phyloP scores from a whole-genome alignment of 2,329 filamentous ascomycete species.

The Amauroascus niger region DNA sequence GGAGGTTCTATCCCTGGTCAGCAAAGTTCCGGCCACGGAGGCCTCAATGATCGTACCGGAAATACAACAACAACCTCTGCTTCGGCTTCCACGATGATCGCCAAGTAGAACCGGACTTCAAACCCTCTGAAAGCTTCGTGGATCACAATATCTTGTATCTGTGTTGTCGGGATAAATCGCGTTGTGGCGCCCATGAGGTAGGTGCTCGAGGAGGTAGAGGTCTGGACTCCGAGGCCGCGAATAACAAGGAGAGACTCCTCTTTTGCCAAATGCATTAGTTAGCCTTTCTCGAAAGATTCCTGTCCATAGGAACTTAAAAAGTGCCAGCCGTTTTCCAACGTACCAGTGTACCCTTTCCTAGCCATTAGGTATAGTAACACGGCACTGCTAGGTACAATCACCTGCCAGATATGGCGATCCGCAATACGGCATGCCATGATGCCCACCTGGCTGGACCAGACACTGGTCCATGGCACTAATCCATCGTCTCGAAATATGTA shows the following conservation, averaged over 20 bases:
- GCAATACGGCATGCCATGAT: slow-evolving; percentile 28
- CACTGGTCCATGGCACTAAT: slow-evolving; percentile 23
- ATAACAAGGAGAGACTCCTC: slow-evolving; percentile 84
- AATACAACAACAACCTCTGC: slow-evolving; percentile 90
- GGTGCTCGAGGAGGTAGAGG: slow-evolving; percentile 58
- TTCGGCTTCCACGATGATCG: slow-evolving; percentile 83
- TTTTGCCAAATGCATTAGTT: slow-evolving; percentile 41
- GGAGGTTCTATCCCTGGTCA: slow-evolving; percentile 42
- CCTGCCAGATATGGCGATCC: slow-evolving; percentile 35
- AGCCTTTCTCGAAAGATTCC: slow-evolving; percentile 41
- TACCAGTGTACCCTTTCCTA: slow-evolving; percentile 45
- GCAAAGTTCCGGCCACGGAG: not conserved
- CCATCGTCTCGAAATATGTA: slow-evolving; percentile 24
- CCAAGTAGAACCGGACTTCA: slow-evolving; percentile 78
- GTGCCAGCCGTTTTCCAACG: slow-evolving; percentile 17
- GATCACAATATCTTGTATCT: slow-evolving; percentile 86
- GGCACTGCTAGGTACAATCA: slow-evolving; percentile 32
- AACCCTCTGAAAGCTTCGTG: slow-evolving; percentile 93
- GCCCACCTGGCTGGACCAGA: slow-evolving; percentile 31
- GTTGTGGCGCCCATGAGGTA: slow-evolving; percentile 55
- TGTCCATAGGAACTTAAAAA: slow-evolving; percentile 10
- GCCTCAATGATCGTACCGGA: slow-evolving; percentile 45
- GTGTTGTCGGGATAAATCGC: slow-evolving; percentile 79
- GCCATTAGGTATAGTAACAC: slow-evolving; percentile 39
- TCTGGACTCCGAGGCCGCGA: slow-evolving; percentile 83